Conservation (phyloP, 2,329 filamentous ascomycete species). For the Exophiala sp. region DNA sequence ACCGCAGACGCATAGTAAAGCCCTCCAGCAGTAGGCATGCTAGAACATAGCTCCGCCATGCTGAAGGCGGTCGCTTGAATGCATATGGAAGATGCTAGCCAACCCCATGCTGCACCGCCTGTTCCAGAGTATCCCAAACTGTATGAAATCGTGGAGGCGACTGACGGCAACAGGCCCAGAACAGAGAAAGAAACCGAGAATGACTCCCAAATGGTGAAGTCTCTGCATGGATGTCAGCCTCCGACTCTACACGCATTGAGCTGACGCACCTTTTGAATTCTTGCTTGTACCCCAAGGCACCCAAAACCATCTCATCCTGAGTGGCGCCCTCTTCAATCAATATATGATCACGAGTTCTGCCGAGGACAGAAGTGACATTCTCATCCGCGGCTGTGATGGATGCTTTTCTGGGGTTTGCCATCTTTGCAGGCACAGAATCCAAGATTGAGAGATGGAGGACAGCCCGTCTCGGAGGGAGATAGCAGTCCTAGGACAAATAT, state of each 20-base stretch:
- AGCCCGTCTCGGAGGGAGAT: neutral
- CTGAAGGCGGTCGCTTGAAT: constrained; percentile 35
- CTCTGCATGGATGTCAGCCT: constrained; percentile 19
- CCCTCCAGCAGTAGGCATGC: constrained; percentile 35
- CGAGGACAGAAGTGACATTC: constrained; percentile 25
- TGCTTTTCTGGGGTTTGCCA: constrained; percentile 10
- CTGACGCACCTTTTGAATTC: constrained; percentile 29
- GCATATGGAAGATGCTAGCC: constrained; percentile 32
- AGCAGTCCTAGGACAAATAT: no score
- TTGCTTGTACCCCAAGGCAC: constrained; percentile 39
- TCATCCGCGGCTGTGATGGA: constrained; percentile 20
- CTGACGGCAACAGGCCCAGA: constrained; percentile 37
- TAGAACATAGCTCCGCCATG: constrained; percentile 37
- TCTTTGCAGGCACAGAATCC: neutral
- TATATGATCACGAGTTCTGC: constrained; percentile 20
- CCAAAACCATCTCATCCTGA: constrained; percentile 42
- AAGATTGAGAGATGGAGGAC: neutral
- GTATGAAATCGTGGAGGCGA: constrained; percentile 38
- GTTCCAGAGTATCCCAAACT: constrained; percentile 35
- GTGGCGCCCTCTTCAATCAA: constrained; percentile 28
- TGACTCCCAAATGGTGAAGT: constrained; percentile 34
- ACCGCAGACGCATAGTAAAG: constrained; percentile 34
- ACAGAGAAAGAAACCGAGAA: constrained; percentile 38
- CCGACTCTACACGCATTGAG: neutral
- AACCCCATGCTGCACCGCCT: constrained; percentile 33